Evolutionary conservation across 192 early-diverging fungal genomes (phyloP).

Genomic region (Gonapodya prolifera): DNA sequence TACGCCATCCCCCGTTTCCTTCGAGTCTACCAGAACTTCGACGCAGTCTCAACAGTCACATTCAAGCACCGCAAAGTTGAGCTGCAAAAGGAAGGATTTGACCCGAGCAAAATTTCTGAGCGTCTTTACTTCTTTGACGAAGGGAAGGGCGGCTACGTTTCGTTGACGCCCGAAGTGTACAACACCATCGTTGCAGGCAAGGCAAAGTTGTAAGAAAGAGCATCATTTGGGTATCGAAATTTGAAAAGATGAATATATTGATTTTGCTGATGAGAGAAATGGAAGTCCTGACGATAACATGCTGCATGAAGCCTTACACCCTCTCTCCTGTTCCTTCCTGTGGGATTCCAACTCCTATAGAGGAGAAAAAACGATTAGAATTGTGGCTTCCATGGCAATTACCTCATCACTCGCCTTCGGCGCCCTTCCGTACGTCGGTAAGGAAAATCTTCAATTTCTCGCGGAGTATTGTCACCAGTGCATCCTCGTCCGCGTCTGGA

Average conservation of each 20-base stretch:
- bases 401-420: conserved; percentile 13
- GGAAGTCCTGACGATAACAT: too few species aligned
- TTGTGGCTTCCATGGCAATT: too few species aligned
- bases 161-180: background rate
- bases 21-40: background rate
- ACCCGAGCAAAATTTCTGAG: background rate
- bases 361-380: too few species aligned
- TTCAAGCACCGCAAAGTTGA: conserved; percentile 1
- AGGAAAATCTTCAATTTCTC: conserved; percentile 14
- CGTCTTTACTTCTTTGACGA: background rate
- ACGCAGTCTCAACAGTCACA: background rate
- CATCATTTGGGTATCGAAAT: too few species aligned
- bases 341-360: too few species aligned
- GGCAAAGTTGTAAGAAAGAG: background rate
- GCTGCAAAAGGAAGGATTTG: background rate
- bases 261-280: background rate
- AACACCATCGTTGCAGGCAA: background rate
- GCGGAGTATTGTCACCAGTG: conserved; percentile 14
- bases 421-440: conserved; percentile 12
- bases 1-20: background rate
- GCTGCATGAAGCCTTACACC: too few species aligned
- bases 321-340: too few species aligned
- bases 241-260: background rate
- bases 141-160: background rate
- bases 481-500: conserved; percentile 12